These are phyloP conservation scores for Oenanthe javanica DNA, from an alignment of 140 eudicot species.

Conservation along the genomic window DNA sequence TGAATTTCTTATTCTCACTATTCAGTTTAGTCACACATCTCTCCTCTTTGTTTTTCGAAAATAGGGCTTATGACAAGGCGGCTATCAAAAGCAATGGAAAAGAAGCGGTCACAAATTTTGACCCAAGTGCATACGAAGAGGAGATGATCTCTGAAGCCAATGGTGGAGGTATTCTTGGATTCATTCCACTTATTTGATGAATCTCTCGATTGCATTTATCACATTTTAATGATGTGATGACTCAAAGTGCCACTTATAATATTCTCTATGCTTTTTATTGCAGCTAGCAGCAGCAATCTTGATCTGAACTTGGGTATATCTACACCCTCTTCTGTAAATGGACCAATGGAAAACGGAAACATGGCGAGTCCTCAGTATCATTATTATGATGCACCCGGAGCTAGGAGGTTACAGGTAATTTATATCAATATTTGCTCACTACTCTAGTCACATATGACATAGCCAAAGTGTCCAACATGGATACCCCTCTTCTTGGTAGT, in stretches of 20 bases:
- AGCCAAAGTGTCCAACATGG: not conserved
- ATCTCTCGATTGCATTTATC: not conserved
- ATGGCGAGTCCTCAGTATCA: slow-evolving; percentile 21
- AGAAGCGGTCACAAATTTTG: slow-evolving; percentile 89
- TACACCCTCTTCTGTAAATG: slow-evolving; percentile 21
- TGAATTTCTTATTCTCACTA: slow-evolving; percentile 18
- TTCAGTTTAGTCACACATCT: slow-evolving; percentile 23
- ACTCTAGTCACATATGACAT: not conserved
- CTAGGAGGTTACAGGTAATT: slow-evolving; percentile 33
- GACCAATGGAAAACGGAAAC: slow-evolving; percentile 33
- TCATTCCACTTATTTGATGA: not conserved
- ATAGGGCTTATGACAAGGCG: slow-evolving; percentile 93
- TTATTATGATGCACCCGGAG: slow-evolving; percentile 15
- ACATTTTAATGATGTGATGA: not conserved
- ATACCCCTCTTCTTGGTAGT: not conserved
- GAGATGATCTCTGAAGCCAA: slow-evolving; percentile 23
- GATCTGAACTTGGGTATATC: slow-evolving; percentile 66
- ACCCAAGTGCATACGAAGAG: slow-evolving; percentile 50
- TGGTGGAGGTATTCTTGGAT: slow-evolving; percentile 37
- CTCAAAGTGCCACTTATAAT: not conserved
- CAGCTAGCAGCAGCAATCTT: slow-evolving; percentile 45
- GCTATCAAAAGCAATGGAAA: slow-evolving; percentile 73
- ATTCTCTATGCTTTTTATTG: slow-evolving; percentile 1
- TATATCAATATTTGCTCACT: not conserved
- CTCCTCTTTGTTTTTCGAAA: slow-evolving; percentile 22